Base-by-base conservation (phyloP, 2,329 filamentous ascomycete genomes). In the Phialophora verrucosa region DNA sequence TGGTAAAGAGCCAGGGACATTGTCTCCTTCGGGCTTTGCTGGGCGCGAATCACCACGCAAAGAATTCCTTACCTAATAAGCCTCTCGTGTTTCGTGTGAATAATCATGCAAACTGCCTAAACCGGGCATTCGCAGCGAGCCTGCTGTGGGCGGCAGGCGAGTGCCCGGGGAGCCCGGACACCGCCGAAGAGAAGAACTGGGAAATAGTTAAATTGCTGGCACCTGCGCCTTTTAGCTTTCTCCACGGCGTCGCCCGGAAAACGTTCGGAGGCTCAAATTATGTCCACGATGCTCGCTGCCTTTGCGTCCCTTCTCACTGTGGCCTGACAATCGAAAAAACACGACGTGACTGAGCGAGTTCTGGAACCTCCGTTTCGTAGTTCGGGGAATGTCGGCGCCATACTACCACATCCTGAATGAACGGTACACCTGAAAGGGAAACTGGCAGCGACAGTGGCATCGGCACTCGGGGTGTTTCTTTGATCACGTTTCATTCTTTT, bases 1-100 rank as follows among this genome's bases (percentile, higher is more conserved):
- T 8, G 38, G 38, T 44, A 44, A n/a, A 44, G 17, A n/a, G 38
- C 38, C 12, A 42, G 38, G 38, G 38, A 42, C 14, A 51, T n/a
- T n/a, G 17, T 12, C 25, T 10, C 49, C 14, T 55, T 35, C 12
- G 29, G 53, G 53, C 53, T 55, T 25, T 35, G 5, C 27, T 35
- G 8, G 32, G 53, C 29, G 11, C 53, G 53, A 55, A 55, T 55
- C 53, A 35, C 10, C 32, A 10, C 29, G 1, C 25, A 55, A 35
- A 32, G 53, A 55, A 55, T 51, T 50, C 23, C 53, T 55, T 55
- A 55, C 25, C 25, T 55, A 32, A 32, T 23, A 55, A 53, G 49
- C 49, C 27, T 27, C 53, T 17, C 2, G 29, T 20, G 17, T n/a
- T 32, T 31, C 53, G 53, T n/a, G 53, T 32, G 29, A 55, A 31